These are phyloP conservation scores for Colletotrichum salicis DNA, from an alignment of 2,329 filamentous ascomycete genomes.

Conservation along the genomic window DNA sequence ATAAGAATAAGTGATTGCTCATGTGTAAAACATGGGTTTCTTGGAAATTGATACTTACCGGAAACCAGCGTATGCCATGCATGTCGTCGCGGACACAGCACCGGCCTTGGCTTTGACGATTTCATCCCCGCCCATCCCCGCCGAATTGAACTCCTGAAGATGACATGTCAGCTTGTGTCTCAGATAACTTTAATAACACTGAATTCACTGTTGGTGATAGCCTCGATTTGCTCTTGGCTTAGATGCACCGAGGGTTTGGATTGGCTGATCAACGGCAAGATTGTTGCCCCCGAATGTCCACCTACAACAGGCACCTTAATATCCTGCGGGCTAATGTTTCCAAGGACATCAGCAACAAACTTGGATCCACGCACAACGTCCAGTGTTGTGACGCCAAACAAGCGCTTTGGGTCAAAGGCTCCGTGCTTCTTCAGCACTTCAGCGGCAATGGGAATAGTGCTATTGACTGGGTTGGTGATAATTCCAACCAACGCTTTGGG, in stretches of 20 bases:
- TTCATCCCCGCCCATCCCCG: too few species aligned
- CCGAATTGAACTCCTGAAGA: constrained; percentile 74
- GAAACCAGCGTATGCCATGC: constrained; percentile 77
- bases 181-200: background rate
- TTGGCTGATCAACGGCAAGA: constrained; percentile 45
- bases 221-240: constrained; percentile 59
- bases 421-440: background rate
- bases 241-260: constrained; percentile 57
- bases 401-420: background rate
- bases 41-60: constrained; percentile 29
- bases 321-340: constrained; percentile 65
- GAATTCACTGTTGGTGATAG: constrained; percentile 65
- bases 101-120: constrained; percentile 89
- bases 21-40: background rate
- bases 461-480: background rate
- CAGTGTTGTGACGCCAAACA: background rate
- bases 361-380: background rate
- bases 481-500: background rate
- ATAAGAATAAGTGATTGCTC: too few species aligned
- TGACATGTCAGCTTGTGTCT: background rate
- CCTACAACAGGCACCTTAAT: constrained; percentile 80
- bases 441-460: background rate
- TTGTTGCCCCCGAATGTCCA: constrained; percentile 82
- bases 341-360: constrained; percentile 66
- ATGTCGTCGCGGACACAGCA: constrained; percentile 82